These are phyloP conservation scores for Ajuga chamaepitys DNA, from an alignment of 257 asterid species.

Conservation along the genomic window DNA sequence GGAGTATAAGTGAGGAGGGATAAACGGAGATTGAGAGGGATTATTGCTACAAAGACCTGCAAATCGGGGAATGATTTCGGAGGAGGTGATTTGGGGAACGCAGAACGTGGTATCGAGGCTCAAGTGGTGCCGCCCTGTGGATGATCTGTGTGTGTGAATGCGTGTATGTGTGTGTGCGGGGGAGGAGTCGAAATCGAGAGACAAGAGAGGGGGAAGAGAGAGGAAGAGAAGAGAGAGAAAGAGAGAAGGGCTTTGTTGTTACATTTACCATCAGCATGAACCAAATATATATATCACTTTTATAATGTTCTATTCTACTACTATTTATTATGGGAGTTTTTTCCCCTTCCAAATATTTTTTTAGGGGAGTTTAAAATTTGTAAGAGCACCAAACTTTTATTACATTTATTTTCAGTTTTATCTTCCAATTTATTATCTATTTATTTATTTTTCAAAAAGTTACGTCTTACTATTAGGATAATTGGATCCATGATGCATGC, in stretches of 20 bases:
- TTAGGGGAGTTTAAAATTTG: too few relatives aligned
- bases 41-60: constrained; percentile 15
- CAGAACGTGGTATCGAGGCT: constrained; percentile 14
- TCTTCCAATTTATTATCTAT: too few relatives aligned
- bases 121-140: constrained; percentile 14
- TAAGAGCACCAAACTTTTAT: too few relatives aligned
- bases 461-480: too few relatives aligned
- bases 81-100: constrained; percentile 25
- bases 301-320: background rate
- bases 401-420: too few relatives aligned
- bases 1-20: constrained; percentile 6
- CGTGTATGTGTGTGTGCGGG: constrained; percentile 13
- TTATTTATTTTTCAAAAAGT: too few relatives aligned
- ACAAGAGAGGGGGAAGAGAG: background rate
- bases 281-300: background rate
- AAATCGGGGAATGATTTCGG: constrained; percentile 15
- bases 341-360: background rate
- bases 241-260: constrained; percentile 16
- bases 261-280: constrained; percentile 12
- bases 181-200: constrained; percentile 22
- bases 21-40: constrained; percentile 10
- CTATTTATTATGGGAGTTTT: too few relatives aligned
- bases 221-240: constrained; percentile 2
- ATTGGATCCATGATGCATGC: too few relatives aligned
- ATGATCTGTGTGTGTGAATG: constrained; percentile 14